Base-by-base conservation (phyloP, 495 filamentous ascomycete species). In the Niebla homalea region DNA sequence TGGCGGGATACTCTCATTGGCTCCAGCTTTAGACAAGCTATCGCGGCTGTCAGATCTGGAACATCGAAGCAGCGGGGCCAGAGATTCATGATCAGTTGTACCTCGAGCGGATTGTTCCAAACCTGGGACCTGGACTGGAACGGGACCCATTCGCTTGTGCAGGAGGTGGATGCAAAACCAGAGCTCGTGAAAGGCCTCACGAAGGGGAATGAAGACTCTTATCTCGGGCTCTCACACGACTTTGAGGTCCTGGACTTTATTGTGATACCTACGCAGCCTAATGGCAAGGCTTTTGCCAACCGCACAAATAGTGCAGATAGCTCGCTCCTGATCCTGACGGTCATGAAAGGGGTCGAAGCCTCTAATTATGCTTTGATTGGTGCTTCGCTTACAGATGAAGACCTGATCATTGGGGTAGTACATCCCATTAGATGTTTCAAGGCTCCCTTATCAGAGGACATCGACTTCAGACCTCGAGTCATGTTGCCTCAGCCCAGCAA, bases 91-190 rank as follows among this genome's bases (percentile, higher is more conserved):
- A 72, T 93, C 22, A 77, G 88, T 51, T 80, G 78, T 25, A 89
- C 87, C 11, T 72, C 78, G 5, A 77, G 78, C 38, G 89, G 87
- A 19, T 66, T 78, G 25, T 63, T 98, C 14, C 81, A 92, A 50
- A 74, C 81, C 11, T 98, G 92, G 92, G 83, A 85, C 60, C 72
- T 94, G 4, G 86, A 87, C 58, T 83, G 89, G 63, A 82, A 85
- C 35, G 89, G 89, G 23, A 83, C 75, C 18, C 74, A 77, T 49
- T 65, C 68, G 4, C 61, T 79, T 36, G 74, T 71, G 52, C 67
- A 64, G 43, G 73, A 79, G 43, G 64, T 70, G 20, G 72, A 80
- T 57, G 58, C 70, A 10, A 69, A 70, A 51, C 51, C 62, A 5
- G 60, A 71, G n/a, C 53, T 79, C 26, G 37, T 57, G 11, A 44